Base-by-base conservation (phyloP, 176 grass and related monocot species). In the Oryza punctata region DNA sequence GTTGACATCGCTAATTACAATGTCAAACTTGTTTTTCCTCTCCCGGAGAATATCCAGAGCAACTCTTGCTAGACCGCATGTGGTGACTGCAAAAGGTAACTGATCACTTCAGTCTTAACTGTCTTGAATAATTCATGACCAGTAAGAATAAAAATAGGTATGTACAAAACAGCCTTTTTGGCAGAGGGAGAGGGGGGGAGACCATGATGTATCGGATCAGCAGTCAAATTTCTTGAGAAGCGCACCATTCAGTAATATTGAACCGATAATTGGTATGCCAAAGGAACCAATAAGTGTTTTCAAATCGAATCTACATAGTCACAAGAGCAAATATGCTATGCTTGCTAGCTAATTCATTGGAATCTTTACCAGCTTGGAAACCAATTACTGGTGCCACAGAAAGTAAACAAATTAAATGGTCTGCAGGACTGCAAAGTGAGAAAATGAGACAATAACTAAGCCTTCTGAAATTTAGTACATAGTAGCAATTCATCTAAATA, bases 1-100 rank as follows among this genome's bases (percentile, higher is more conserved):
- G 83, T 99, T 99, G 79, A 99, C 96, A 70, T 99, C 96, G 80
- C 96, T 99, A 61, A 99, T 92, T 45, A 99, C 97, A 84, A 99
- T 99, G 85, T 99, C 93, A 25, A 99, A 99, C 73, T 85, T 92
- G 83, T 94, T 90, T 84, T 85, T 96, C 75, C 86, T 88, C 87
- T 96, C 93, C 40, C 97, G 85, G 28, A 99, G 93, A 72, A 94
- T 94, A 78, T 96, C 88, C 10, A 99, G 78, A 70, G 97, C 97
- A 64, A 85, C 86, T 59, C 70, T 96, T 54, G 97, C 97, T 65
- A 99, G 87, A 28, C 84, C 88, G 16, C 97, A 96, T 65, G 97
- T 99, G 24, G 93, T 99, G 23, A 99, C 97, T 90, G 88, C 75
- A 90, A 49, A 63, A 90, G 69, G 61, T 10, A 79, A 52, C 73